Evolutionary conservation across 1,284 basidiomycete species (phyloP).

Genomic region (Fomitopsis betulina): DNA sequence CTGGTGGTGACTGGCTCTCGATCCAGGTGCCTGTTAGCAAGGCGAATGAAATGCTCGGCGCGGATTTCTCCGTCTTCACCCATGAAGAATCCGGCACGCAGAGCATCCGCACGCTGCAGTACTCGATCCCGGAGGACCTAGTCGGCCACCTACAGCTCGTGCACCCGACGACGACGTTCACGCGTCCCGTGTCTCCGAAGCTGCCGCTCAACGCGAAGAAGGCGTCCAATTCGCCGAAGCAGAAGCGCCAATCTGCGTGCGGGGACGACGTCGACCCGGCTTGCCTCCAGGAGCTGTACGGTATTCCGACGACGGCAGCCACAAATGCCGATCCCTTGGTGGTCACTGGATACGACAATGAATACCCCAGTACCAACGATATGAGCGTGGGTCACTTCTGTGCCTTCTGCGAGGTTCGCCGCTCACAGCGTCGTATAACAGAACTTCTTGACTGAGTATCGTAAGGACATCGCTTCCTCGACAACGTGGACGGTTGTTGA

Average conservation of each 20-base stretch:
- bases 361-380: conserved; percentile 49
- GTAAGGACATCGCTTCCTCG: conserved; percentile 43
- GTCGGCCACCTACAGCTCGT: conserved; percentile 34
- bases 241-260: conserved; percentile 2
- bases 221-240: conserved; percentile 41
- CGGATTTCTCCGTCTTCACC: conserved; percentile 35
- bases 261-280: conserved; percentile 41
- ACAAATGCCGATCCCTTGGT: conserved; percentile 46
- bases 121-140: conserved; percentile 36
- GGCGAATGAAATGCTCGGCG: conserved; percentile 32
- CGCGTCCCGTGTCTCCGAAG: neutral
- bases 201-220: neutral
- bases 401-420: conserved; percentile 18
- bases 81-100: conserved; percentile 29
- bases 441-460: conserved; percentile 47
- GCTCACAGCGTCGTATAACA: conserved; percentile 15
- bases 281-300: conserved; percentile 52
- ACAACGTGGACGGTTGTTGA: conserved; percentile 49
- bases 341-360: conserved; percentile 51
- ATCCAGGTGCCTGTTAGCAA: conserved; percentile 23
- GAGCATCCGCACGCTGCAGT: conserved; percentile 34
- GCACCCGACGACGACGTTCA: conserved; percentile 35
- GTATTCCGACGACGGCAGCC: conserved; percentile 39
- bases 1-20: conserved; percentile 20
- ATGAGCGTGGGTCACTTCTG: conserved; percentile 29